Evolutionary conservation across 257 asterid genomes (phyloP).

Genomic region (Agastache rugosa): DNA sequence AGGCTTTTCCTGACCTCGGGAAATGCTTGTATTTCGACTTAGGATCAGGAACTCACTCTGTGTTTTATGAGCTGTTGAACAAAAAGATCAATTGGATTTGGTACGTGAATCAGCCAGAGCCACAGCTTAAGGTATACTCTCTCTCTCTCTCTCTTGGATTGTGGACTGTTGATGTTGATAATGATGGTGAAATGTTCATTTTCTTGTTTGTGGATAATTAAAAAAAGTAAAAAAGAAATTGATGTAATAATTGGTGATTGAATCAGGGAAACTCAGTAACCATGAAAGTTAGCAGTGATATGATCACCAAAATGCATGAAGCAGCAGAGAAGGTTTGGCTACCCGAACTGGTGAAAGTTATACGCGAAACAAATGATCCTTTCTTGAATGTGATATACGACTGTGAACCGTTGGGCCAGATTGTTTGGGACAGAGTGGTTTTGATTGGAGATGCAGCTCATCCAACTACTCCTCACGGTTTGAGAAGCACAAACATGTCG

Average conservation of each 20-base stretch:
- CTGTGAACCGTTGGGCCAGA: conserved; percentile 60
- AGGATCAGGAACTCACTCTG: conserved; percentile 61
- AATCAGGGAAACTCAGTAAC: conserved; percentile 80
- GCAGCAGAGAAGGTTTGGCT: conserved; percentile 71
- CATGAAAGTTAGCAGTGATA: conserved; percentile 69
- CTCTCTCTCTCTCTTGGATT: not conserved
- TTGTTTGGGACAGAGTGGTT: conserved; percentile 74
- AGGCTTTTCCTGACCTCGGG: conserved; percentile 79
- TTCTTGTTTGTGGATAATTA: not conserved
- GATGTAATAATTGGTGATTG: conserved; percentile 8
- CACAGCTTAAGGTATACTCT: conserved; percentile 65
- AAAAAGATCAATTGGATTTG: conserved; percentile 91
- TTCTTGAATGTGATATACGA: conserved; percentile 85
- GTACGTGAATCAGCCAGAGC: conserved; percentile 84
- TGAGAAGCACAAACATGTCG: conserved; percentile 97
- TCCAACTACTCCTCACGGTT: conserved; percentile 88
- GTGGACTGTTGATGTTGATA: not conserved
- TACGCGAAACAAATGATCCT: conserved; percentile 71
- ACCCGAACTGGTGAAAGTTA: conserved; percentile 64
- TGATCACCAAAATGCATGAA: conserved; percentile 67
- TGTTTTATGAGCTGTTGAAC: conserved; percentile 69
- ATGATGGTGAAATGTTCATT: not conserved
- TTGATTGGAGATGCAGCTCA: conserved; percentile 95
- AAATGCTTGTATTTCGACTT: conserved; percentile 77
- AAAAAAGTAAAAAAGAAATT: not conserved